Conservation (phyloP, 768 basidiomycete species). For the Hericium erinaceus region DNA sequence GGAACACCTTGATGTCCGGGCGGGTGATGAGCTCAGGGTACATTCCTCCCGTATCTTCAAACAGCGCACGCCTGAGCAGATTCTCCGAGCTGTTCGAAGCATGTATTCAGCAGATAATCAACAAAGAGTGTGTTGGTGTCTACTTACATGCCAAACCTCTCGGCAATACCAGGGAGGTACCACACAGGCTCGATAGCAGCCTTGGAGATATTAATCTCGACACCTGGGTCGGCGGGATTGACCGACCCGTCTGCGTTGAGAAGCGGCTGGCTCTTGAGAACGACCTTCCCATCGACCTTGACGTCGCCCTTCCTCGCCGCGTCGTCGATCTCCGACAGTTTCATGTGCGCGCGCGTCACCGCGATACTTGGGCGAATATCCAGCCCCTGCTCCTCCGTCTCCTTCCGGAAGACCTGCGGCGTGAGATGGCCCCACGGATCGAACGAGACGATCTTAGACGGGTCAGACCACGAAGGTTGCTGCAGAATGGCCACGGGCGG, state of each 20-base stretch:
- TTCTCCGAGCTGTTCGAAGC: slow-evolving; percentile 54
- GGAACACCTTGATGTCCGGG: slow-evolving; percentile 90
- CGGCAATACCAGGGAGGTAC: slow-evolving; percentile 90
- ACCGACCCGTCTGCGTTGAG: slow-evolving; percentile 53
- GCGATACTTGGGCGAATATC: slow-evolving; percentile 91
- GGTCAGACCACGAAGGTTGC: slow-evolving; percentile 69
- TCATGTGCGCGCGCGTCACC: slow-evolving; percentile 88
- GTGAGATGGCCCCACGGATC: slow-evolving; percentile 93
- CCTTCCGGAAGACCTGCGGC: slow-evolving; percentile 55
- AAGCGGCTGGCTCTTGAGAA: slow-evolving; percentile 57
- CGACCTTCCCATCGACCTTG: slow-evolving; percentile 72
- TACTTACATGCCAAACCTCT: slow-evolving; percentile 84
- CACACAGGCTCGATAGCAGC: slow-evolving; percentile 96
- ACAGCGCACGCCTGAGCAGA: slow-evolving; percentile 80
- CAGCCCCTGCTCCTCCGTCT: slow-evolving; percentile 57
- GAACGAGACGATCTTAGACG: slow-evolving; percentile 78
- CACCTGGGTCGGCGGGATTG: slow-evolving; percentile 55
- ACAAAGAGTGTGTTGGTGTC: no score
- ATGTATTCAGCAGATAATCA: no score
- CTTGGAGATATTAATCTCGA: slow-evolving; percentile 85
- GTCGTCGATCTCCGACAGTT: slow-evolving; percentile 89
- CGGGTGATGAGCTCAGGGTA: slow-evolving; percentile 93
- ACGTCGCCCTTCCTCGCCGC: slow-evolving; percentile 64
- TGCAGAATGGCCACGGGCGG: slow-evolving; percentile 76
- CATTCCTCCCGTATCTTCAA: slow-evolving; percentile 95